Conservation (phyloP, 257 asterid genomes). For the Gentiana dahurica region DNA sequence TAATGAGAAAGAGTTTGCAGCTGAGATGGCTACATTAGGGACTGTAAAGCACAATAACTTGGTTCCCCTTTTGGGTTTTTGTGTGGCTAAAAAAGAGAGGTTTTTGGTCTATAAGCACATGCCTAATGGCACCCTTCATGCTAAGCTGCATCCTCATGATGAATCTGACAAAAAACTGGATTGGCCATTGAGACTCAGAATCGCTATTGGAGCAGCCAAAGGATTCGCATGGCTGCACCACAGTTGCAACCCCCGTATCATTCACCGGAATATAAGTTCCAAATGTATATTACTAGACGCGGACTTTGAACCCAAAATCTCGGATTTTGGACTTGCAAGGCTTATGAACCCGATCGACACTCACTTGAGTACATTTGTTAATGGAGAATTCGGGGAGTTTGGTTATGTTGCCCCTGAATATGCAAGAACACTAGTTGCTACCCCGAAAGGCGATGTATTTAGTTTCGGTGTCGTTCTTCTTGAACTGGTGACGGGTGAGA, state of each 20-base stretch:
- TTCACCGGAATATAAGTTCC: conserved; percentile 37
- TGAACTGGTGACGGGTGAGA: conserved; percentile 70
- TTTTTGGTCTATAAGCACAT: conserved; percentile 33
- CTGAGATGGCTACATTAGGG: conserved; percentile 36
- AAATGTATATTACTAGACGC: conserved; percentile 31
- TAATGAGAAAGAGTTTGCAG: conserved; percentile 30
- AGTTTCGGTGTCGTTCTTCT: conserved; percentile 88
- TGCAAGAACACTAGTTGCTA: conserved; percentile 61
- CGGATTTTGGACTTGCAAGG: conserved; percentile 85
- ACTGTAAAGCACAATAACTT: conserved; percentile 27
- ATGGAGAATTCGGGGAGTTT: conserved; percentile 81
- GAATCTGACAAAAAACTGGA: conserved; percentile 20
- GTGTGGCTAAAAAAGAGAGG: conserved; percentile 29
- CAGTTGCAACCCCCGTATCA: conserved; percentile 30
- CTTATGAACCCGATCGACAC: conserved; percentile 89
- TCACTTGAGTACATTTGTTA: conserved; percentile 83
- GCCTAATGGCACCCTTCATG: conserved; percentile 31
- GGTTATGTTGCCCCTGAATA: conserved; percentile 93
- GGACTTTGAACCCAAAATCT: conserved; percentile 36
- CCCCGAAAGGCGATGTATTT: conserved; percentile 87
- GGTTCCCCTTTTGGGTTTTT: conserved; percentile 41
- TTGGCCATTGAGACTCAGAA: conserved; percentile 31
- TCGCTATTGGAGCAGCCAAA: conserved; percentile 28
- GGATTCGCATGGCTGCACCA: conserved; percentile 46
- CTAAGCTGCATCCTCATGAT: conserved; percentile 14